Evolutionary conservation across 2,329 filamentous ascomycete species (phyloP).

Genomic region (Epichloe glyceriae): DNA sequence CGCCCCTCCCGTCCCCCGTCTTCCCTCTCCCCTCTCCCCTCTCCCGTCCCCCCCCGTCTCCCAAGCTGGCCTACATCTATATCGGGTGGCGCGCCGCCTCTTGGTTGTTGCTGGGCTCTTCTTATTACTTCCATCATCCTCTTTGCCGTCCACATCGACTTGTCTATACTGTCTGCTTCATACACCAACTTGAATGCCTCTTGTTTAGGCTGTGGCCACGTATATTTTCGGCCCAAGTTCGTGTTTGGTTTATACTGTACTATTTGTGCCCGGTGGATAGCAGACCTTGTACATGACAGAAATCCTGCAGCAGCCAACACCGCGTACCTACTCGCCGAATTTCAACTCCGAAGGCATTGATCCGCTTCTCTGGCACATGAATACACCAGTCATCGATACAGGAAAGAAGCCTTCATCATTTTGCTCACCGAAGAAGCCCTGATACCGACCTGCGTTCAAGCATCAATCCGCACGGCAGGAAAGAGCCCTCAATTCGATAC

Average conservation of each 20-base stretch:
- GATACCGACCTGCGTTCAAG: neutral
- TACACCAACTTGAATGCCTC: neutral
- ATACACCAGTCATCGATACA: neutral
- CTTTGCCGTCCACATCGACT: neutral
- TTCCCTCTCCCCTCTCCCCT: neutral
- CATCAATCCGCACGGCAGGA: neutral
- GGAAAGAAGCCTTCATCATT: neutral
- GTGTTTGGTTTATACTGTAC: slow-evolving; percentile 1
- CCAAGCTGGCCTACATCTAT: slow-evolving; percentile 5
- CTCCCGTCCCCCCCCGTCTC: neutral
- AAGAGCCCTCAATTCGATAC: neutral
- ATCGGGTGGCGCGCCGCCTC: neutral
- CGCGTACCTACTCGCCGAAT: neutral
- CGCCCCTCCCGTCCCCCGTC: slow-evolving; percentile 1
- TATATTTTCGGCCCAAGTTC: slow-evolving; percentile 4
- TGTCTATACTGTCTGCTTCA: slow-evolving; percentile 1
- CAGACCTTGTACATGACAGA: neutral
- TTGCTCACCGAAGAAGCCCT: neutral
- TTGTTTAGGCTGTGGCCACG: slow-evolving; percentile 1
- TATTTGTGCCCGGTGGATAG: neutral
- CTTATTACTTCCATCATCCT: neutral
- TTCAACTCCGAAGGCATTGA: neutral
- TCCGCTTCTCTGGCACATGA: neutral
- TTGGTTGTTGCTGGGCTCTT: neutral
- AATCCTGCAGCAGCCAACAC: neutral